A percentile compares a stretch with the other conserved stretches of the same genome.
phyloP scores from a whole-genome alignment of 1,284 basidiomycete genomes.

The Ceratobasidium sp. region DNA sequence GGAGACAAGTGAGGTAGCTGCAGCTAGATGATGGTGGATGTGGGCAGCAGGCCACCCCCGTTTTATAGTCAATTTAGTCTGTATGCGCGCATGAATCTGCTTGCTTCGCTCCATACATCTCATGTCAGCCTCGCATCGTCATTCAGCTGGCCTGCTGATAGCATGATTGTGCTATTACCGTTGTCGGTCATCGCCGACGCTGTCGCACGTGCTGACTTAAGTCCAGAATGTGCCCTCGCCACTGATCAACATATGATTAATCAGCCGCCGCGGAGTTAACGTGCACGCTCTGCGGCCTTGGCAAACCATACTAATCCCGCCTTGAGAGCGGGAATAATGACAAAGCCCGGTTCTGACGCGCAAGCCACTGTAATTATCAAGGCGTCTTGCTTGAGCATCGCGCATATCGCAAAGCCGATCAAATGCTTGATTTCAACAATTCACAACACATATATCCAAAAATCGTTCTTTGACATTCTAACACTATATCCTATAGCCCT shows the following conservation, averaged over 20 bases:
- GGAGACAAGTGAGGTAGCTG: not conserved
- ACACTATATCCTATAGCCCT: not conserved
- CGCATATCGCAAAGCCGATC: not conserved
- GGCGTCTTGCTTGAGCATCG: not conserved
- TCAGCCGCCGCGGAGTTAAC: not conserved
- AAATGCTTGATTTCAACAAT: conserved; percentile 3
- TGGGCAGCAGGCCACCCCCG: not conserved
- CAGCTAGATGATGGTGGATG: conserved; percentile 11
- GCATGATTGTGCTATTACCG: not conserved
- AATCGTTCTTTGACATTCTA: not conserved
- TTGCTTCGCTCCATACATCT: not conserved
- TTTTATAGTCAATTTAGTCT: conserved; percentile 13
- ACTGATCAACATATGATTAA: not conserved
- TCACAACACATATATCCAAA: conserved; percentile 4
- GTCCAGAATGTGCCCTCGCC: not conserved
- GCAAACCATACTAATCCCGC: not conserved
- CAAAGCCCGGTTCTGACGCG: not conserved
- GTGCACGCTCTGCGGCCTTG: not conserved
- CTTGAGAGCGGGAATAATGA: not conserved
- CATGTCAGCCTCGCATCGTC: not conserved
- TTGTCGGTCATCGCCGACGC: not conserved
- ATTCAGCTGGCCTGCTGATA: not conserved
- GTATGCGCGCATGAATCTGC: not conserved
- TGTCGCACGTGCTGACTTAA: not conserved
- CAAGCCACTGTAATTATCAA: not conserved